Conservation (phyloP, 768 basidiomycete species). For the Antrodiella citrinella region DNA sequence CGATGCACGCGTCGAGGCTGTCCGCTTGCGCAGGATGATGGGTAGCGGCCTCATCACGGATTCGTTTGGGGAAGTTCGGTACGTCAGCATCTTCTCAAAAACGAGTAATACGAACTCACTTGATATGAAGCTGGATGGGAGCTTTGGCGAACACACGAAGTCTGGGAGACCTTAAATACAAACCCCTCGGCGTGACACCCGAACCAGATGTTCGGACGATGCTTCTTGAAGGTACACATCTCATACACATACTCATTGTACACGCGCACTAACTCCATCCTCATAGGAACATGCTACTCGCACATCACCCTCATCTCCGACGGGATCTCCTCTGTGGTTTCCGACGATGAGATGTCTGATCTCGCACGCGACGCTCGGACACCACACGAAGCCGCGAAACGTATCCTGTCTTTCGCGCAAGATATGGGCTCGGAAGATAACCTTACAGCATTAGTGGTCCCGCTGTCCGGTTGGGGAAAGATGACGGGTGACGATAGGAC, state of each 20-base stretch:
- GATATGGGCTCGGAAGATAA: constrained; percentile 89
- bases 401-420: constrained; percentile 80
- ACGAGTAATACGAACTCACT: not conserved
- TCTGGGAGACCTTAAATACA: constrained; percentile 84
- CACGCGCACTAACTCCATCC: not conserved
- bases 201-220: constrained; percentile 83
- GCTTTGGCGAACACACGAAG: constrained; percentile 89
- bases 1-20: constrained; percentile 82
- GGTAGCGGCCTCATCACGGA: constrained; percentile 85
- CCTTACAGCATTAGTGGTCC: constrained; percentile 83
- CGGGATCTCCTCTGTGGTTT: constrained; percentile 84
- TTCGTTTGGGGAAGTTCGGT: constrained; percentile 90
- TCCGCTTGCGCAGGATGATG: constrained; percentile 82
- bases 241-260: not conserved
- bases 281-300: constrained; percentile 65
- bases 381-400: constrained; percentile 75
- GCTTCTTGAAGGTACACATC: constrained; percentile 59
- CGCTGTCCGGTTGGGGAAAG: constrained; percentile 87
- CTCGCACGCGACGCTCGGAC: constrained; percentile 64
- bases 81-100: constrained; percentile 17
- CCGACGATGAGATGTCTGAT: constrained; percentile 92
- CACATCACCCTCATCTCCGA: constrained; percentile 89
- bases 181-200: constrained; percentile 85
- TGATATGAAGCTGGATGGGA: constrained; percentile 85
- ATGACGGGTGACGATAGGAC: constrained; percentile 76